Percentiles rank a stretch among this genome's conserved stretches.
phyloP scores from a whole-genome alignment of 2,329 filamentous ascomycete species.

The Aspergillus tanneri region DNA sequence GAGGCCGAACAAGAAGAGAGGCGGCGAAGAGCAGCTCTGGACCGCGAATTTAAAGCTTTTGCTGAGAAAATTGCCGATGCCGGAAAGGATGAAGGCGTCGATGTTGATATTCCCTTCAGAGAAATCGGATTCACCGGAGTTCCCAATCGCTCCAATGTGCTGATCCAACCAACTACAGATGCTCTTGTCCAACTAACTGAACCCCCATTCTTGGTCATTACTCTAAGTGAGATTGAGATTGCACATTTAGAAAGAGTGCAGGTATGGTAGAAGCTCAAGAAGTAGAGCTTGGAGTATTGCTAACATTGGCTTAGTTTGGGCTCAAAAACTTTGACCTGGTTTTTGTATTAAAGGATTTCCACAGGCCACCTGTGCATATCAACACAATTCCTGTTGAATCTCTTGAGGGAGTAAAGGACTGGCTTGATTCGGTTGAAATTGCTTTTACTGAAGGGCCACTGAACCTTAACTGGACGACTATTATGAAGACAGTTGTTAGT shows the following conservation, averaged over 20 bases:
- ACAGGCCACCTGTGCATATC: slow-evolving; percentile 84
- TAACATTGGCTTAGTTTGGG: slow-evolving; percentile 67
- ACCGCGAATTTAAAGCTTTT: slow-evolving; percentile 93
- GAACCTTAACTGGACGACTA: slow-evolving; percentile 97
- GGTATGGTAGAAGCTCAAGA: slow-evolving; percentile 30
- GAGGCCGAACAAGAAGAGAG: slow-evolving; percentile 98
- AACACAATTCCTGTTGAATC: slow-evolving; percentile 98
- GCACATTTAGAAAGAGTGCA: slow-evolving; percentile 93
- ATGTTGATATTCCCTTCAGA: slow-evolving; percentile 94
- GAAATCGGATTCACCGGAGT: slow-evolving; percentile 97
- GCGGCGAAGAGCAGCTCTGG: slow-evolving; percentile 82
- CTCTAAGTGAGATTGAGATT: slow-evolving; percentile 91
- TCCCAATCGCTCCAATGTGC: slow-evolving; percentile 90
- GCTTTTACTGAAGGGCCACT: slow-evolving; percentile 90
- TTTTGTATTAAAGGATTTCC: slow-evolving; percentile 97
- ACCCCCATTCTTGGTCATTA: slow-evolving; percentile 93
- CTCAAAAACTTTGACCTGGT: slow-evolving; percentile 99
- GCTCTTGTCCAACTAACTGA: slow-evolving; percentile 96
- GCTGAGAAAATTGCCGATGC: slow-evolving; percentile 97
- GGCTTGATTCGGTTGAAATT: slow-evolving; percentile 93
- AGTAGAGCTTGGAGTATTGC: slow-evolving; percentile 1
- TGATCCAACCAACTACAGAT: slow-evolving; percentile 93
- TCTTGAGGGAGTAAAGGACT: slow-evolving; percentile 94
- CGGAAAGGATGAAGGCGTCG: slow-evolving; percentile 82
- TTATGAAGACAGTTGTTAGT: slow-evolving; percentile 97